phyloP scores from a whole-genome alignment of 2,329 filamentous ascomycete genomes.

The Aspergillus udagawae region DNA sequence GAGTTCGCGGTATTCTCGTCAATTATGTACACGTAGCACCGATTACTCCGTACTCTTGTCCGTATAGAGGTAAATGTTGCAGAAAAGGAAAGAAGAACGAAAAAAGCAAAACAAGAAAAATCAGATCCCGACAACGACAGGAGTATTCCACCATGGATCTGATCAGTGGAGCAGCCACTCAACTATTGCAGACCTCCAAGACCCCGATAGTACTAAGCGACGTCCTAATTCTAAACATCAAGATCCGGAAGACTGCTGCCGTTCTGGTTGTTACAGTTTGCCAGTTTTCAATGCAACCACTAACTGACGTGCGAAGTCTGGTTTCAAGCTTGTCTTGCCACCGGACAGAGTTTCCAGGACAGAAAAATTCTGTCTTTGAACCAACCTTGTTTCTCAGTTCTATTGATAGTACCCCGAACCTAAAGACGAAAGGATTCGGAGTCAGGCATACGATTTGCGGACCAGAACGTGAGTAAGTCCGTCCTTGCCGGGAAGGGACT shows the following conservation, averaged over 20 bases:
- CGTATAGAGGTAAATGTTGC: neutral
- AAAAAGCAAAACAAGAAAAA: no score
- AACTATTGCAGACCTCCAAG: neutral
- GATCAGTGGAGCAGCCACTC: neutral
- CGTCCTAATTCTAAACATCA: neutral
- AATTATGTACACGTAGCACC: neutral
- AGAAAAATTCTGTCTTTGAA: neutral
- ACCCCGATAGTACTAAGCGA: neutral
- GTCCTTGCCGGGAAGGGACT: neutral
- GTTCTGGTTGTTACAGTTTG: neutral
- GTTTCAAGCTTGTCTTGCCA: neutral
- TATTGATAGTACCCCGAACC: neutral
- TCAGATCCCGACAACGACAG: neutral
- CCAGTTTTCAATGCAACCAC: neutral
- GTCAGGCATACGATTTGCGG: neutral
- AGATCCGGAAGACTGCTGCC: neutral
- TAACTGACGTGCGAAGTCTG: neutral
- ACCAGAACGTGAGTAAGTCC: neutral
- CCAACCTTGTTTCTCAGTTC: neutral
- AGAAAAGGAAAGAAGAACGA: no score
- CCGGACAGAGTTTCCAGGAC: neutral
- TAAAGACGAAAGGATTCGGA: neutral
- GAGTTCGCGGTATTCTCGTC: neutral
- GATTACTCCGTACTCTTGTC: no score
- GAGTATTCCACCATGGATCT: neutral